Base-by-base conservation (phyloP, 2,329 filamentous ascomycete species). In the Paramyrothecium sp. region DNA sequence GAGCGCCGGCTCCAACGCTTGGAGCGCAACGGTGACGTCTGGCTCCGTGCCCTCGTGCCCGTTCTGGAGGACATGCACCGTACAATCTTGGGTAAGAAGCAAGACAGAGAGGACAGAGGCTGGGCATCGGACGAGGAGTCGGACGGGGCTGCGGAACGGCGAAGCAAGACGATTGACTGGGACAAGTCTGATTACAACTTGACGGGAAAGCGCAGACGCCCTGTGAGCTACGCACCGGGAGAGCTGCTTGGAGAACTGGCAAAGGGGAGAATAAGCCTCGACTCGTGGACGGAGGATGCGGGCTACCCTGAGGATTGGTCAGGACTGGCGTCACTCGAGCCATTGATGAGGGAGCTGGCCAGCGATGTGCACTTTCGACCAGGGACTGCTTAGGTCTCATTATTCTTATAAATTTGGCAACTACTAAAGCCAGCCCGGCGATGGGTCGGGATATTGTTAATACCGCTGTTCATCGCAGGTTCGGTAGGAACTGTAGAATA, bases 11-110 rank as follows among this genome's bases (percentile, higher is more conserved):
- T 83, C 13, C 73, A 74, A 7, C 70, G 72, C 17, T 71, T 83
- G 2, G 80, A 83, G 66, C 71, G 72, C 17, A 78, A 79, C 52
- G 75, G 77, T 46, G 78, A 82, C 44, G 67, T 77, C 3, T 78
- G 77, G 74, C 65, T 78, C 47, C 69, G 73, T 16, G 74, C 78
- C 2, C 64, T 83, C 23, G 68, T 77, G 2, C 76, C 78, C 3
- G 69, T 82, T 3, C 67, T 82, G 44, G 74, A 79, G 38, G 76
- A 73, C 33, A 69, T 82, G 33, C 75, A 77, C 61, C 67, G 71
- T 21, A 70, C 69, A 7, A 65, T 79, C 21, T 68, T 62, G 50
- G 56, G 56, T 30, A 58, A 53, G 2, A 55, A 63, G 12, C 59
- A 64, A 8, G 56, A 61, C 3, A 57, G 54, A 8, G 20, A 58